phyloP scores from a whole-genome alignment of 169 alveolate genomes.

The Plasmodium inui region DNA sequence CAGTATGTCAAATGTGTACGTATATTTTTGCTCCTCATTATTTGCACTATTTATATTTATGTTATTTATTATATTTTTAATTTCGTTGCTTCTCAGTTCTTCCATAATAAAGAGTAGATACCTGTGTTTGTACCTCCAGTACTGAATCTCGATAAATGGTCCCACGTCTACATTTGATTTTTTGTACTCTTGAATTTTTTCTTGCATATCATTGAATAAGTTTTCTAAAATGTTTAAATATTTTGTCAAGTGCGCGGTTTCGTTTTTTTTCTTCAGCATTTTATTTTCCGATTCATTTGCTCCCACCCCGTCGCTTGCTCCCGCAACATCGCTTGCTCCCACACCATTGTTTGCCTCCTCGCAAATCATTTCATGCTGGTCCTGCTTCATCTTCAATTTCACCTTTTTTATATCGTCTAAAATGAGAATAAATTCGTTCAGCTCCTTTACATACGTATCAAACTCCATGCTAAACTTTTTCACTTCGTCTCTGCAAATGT shows the following conservation, averaged over 20 bases:
- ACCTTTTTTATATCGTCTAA: constrained; percentile 68
- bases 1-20: constrained; percentile 73
- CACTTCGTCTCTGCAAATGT: constrained; percentile 39
- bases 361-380: constrained; percentile 25
- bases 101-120: constrained; percentile 72
- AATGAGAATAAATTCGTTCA: constrained; percentile 70
- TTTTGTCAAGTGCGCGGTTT: constrained; percentile 58
- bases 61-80: constrained; percentile 70
- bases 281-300: constrained; percentile 20
- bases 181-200: constrained; percentile 63
- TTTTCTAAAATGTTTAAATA: constrained; percentile 72
- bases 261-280: constrained; percentile 55
- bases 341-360: not conserved
- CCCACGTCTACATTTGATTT: constrained; percentile 68
- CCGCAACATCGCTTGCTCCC: not conserved
- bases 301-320: not conserved
- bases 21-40: constrained; percentile 74
- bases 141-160: constrained; percentile 71
- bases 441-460: constrained; percentile 69
- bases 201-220: constrained; percentile 69
- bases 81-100: constrained; percentile 75
- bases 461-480: constrained; percentile 70
- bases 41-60: constrained; percentile 63
- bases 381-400: constrained; percentile 36
- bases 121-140: constrained; percentile 76